Conservation (phyloP, 768 basidiomycete genomes). For the Gloeophyllum trabeum region DNA sequence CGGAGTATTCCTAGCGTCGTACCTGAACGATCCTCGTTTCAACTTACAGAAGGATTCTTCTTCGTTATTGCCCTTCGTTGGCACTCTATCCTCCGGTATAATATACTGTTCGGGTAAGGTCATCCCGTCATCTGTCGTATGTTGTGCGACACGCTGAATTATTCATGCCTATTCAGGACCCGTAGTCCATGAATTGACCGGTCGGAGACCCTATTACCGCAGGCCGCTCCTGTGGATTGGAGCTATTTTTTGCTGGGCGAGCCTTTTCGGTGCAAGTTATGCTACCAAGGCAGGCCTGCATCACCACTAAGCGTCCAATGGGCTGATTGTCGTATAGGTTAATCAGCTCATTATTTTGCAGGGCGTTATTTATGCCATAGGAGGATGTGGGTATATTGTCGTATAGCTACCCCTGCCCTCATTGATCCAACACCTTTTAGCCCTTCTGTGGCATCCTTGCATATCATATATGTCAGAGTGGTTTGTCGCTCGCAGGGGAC, state of each 20-base stretch:
- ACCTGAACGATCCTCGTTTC: constrained; percentile 13
- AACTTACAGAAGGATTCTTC: constrained; percentile 8
- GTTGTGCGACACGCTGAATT: constrained; percentile 5
- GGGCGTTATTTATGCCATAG: constrained; percentile 17
- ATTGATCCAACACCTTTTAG: constrained; percentile 5
- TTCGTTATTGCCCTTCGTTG: constrained; percentile 13
- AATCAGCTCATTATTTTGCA: too few relatives aligned
- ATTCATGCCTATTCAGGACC: too few relatives aligned
- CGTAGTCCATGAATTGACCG: too few relatives aligned
- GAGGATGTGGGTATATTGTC: constrained; percentile 14
- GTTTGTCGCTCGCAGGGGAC: constrained; percentile 19
- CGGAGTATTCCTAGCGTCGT: constrained; percentile 16
- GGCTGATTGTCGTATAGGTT: constrained; percentile 8
- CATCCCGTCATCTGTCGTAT: constrained; percentile 11
- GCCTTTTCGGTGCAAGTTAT: constrained; percentile 17
- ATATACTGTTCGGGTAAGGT: constrained; percentile 16
- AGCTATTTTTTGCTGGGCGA: constrained; percentile 10
- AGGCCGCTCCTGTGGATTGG: constrained; percentile 12
- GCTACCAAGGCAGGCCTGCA: constrained; percentile 8
- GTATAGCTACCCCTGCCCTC: neutral
- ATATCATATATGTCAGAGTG: constrained; percentile 20
- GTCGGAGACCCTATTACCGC: constrained; percentile 12
- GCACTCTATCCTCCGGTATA: constrained; percentile 13
- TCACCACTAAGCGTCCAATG: constrained; percentile 2
- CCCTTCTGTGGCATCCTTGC: constrained; percentile 14